Base-by-base conservation (phyloP, 169 alveolate genomes). In the Plasmodium inui region DNA sequence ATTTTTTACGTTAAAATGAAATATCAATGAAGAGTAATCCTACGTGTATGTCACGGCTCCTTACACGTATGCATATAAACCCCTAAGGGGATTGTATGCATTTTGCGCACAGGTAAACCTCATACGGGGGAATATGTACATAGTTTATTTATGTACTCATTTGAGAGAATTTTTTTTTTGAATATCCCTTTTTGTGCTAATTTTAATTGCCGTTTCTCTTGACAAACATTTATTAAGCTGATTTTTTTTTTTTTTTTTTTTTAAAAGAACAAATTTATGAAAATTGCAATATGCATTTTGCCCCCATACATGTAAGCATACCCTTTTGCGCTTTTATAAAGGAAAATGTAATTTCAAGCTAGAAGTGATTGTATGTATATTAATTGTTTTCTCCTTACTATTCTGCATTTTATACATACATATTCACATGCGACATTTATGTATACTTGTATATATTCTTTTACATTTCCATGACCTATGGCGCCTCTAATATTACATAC, bases 231-330 rank as follows among this genome's bases (percentile, higher is more conserved):
- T 79, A 12, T 79, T 79, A 41, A n/a, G 57, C 44, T 28, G 10
- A 79, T 79, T 79, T 78, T 39, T 78, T 79, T 79, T 79, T 39
- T 78, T 79, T 79, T 79, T 78, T 41, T 79, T 79, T 37, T 79
- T 37, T 14, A 79, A 37, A 39, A 22, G 34, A 79, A 34, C 34
- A 41, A 26, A 79, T 79, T 14, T 39, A 79, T 37, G 19, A 79
- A 44, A 79, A 79, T 79, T 79, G 14, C 30, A 67, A 19, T 79
- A 78, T 79, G 57, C 50, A 79, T 79, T 79, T 79, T 79, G 55
- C 34, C 32, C 30, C 41, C 44, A 22, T n/a, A 37, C 30, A 67
- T 67, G 76, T 67, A 67, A 22, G 17, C n/a, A 67, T 67, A 67
- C 76, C 14, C n/a, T 67, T 67, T 67, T 67, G 37, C 76, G 76